Percentiles rank a stretch among this genome's conserved stretches.
These are phyloP conservation scores for Volvox africanus DNA, from an alignment of 139 green algal species.

Conservation along the genomic window DNA sequence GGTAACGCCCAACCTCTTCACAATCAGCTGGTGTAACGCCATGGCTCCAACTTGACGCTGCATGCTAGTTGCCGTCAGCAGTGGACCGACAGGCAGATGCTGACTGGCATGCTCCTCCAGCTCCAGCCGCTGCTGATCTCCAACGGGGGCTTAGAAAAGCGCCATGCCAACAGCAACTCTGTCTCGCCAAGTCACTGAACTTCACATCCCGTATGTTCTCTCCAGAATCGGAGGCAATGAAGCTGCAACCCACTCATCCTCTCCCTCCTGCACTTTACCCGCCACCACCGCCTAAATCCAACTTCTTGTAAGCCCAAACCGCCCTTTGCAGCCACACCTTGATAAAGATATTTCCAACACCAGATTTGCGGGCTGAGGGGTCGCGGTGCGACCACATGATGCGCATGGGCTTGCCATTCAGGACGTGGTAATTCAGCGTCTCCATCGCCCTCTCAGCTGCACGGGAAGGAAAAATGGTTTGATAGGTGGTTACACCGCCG, in stretches of 20 bases:
- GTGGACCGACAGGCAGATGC: no score
- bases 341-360: slow-evolving; percentile 96
- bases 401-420: slow-evolving; percentile 92
- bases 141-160: not conserved
- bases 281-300: not conserved
- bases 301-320: not conserved
- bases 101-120: not conserved
- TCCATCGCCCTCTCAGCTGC: slow-evolving; percentile 89
- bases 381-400: slow-evolving; percentile 96
- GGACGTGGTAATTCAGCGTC: slow-evolving; percentile 89
- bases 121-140: not conserved
- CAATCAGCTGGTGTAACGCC: no score
- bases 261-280: not conserved
- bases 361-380: slow-evolving; percentile 80
- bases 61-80: no score
- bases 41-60: no score
- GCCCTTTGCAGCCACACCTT: slow-evolving; percentile 69
- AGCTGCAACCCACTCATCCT: not conserved
- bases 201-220: no score
- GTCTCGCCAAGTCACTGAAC: no score
- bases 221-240: no score
- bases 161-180: no score
- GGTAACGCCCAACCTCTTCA: no score
- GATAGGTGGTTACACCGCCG: no score
- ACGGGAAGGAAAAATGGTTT: not conserved